Evolutionary conservation across 2,329 filamentous ascomycete genomes (phyloP).

Genomic region (Aspergillus fumigatiaffinis): DNA sequence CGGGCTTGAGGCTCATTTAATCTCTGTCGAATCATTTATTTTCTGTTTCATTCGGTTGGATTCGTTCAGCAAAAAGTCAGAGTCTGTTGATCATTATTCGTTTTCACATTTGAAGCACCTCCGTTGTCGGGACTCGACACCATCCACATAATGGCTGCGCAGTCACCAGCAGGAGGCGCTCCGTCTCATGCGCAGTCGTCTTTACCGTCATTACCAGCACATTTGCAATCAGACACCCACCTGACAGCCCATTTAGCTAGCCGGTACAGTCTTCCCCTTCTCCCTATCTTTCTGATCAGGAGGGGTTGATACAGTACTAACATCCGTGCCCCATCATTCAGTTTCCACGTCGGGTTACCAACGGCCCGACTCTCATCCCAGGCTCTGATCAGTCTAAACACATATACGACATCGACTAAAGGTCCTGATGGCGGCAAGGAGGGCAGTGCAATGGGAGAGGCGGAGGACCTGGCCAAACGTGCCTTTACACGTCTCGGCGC

Average conservation of each 20-base stretch:
- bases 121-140: slow-evolving; percentile 9
- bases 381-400: slow-evolving; percentile 88
- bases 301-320: not conserved
- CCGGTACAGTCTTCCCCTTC: slow-evolving; percentile 31
- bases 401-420: slow-evolving; percentile 82
- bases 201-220: slow-evolving; percentile 79
- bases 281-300: too few species aligned
- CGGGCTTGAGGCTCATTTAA: not conserved
- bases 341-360: slow-evolving; percentile 87
- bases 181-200: slow-evolving; percentile 74
- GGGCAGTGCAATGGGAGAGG: slow-evolving; percentile 86
- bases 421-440: slow-evolving; percentile 88
- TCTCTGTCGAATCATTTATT: not conserved
- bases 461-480: slow-evolving; percentile 83
- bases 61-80: not conserved
- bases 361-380: slow-evolving; percentile 88
- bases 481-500: slow-evolving; percentile 82
- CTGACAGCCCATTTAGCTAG: slow-evolving; percentile 50
- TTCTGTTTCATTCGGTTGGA: not conserved
- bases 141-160: slow-evolving; percentile 35
- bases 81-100: not conserved
- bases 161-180: slow-evolving; percentile 38
- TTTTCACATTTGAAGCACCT: not conserved
- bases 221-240: slow-evolving; percentile 51
- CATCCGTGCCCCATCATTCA: slow-evolving; percentile 54